These are phyloP conservation scores for Pogostemon cablin DNA, from an alignment of 257 asterid genomes.

Conservation along the genomic window DNA sequence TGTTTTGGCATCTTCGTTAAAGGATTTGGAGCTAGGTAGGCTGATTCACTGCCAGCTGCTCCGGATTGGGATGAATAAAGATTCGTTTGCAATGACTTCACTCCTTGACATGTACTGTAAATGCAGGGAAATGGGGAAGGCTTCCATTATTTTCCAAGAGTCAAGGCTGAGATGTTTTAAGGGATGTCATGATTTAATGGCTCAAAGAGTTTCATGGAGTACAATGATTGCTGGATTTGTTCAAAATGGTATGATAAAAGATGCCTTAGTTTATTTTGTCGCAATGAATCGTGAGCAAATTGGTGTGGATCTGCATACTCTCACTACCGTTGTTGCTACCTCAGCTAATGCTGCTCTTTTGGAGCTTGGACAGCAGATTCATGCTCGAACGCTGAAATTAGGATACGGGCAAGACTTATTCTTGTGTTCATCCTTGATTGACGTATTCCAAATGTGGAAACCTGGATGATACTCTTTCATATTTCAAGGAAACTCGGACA, in stretches of 20 bases:
- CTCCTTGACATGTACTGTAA: slow-evolving; percentile 82
- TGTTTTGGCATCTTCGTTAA: slow-evolving; percentile 52
- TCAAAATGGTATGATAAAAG: slow-evolving; percentile 54
- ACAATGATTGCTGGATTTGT: slow-evolving; percentile 66
- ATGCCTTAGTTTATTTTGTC: slow-evolving; percentile 54
- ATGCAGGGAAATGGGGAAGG: slow-evolving; percentile 63
- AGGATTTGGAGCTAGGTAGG: slow-evolving; percentile 56
- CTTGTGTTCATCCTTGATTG: slow-evolving; percentile 61
- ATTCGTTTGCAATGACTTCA: slow-evolving; percentile 50
- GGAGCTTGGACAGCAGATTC: slow-evolving; percentile 81
- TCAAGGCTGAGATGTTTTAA: slow-evolving; percentile 29
- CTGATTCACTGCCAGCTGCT: slow-evolving; percentile 65
- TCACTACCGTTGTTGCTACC: slow-evolving; percentile 58
- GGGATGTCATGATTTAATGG: slow-evolving; percentile 39
- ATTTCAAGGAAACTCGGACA: slow-evolving; percentile 47
- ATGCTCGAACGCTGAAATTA: slow-evolving; percentile 51
- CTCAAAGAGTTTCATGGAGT: slow-evolving; percentile 57
- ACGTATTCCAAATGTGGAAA: slow-evolving; percentile 83
- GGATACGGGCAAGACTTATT: slow-evolving; percentile 56
- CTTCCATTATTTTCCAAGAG: slow-evolving; percentile 50
- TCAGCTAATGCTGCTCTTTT: slow-evolving; percentile 49
- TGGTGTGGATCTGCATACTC: slow-evolving; percentile 53
- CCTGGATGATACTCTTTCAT: slow-evolving; percentile 50
- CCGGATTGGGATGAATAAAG: slow-evolving; percentile 52
- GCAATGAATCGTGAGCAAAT: slow-evolving; percentile 52